Conservation (phyloP, 371 early-diverging fungal species). For the Apophysomyces ossiformis region DNA sequence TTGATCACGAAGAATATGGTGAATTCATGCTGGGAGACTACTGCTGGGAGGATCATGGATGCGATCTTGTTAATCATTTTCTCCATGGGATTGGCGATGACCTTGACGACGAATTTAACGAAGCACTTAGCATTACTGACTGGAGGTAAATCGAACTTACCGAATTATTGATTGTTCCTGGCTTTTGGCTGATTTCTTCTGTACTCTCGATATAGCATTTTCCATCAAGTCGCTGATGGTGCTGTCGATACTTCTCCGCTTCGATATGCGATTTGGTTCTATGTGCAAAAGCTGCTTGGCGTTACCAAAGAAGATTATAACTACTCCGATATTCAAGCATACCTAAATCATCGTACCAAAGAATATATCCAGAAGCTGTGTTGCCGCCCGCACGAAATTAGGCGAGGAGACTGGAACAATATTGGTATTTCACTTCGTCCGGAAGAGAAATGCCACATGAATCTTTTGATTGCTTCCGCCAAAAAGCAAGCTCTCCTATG, state of each 20-base stretch:
- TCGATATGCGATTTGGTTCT: slow-evolving; percentile 68
- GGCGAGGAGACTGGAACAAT: slow-evolving; percentile 57
- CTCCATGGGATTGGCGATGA: slow-evolving; percentile 64
- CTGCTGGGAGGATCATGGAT: slow-evolving; percentile 72
- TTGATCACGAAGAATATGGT: slow-evolving; percentile 39
- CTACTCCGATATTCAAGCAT: slow-evolving; percentile 53
- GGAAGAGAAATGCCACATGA: slow-evolving; percentile 74
- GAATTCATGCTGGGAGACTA: slow-evolving; percentile 68
- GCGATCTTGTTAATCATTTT: slow-evolving; percentile 64
- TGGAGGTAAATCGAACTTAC: slow-evolving; percentile 41
- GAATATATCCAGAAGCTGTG: slow-evolving; percentile 56
- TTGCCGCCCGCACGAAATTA: slow-evolving; percentile 48
- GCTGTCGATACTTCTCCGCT: slow-evolving; percentile 65
- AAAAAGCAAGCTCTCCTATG: slow-evolving; percentile 65
- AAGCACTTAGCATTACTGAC: slow-evolving; percentile 66
- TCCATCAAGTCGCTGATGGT: slow-evolving; percentile 52
- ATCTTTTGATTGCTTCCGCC: slow-evolving; percentile 64
- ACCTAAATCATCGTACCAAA: slow-evolving; percentile 55
- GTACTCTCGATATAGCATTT: slow-evolving; percentile 30
- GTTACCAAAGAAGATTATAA: slow-evolving; percentile 68
- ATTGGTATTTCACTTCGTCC: slow-evolving; percentile 64
- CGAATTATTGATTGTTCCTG: not conserved
- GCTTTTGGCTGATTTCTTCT: slow-evolving; percentile 1
- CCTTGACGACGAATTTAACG: slow-evolving; percentile 63
- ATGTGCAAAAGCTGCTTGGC: slow-evolving; percentile 64